Evolutionary conservation across 2,329 filamentous ascomycete species (phyloP).

Genomic region (Neofusicoccum laricinum): DNA sequence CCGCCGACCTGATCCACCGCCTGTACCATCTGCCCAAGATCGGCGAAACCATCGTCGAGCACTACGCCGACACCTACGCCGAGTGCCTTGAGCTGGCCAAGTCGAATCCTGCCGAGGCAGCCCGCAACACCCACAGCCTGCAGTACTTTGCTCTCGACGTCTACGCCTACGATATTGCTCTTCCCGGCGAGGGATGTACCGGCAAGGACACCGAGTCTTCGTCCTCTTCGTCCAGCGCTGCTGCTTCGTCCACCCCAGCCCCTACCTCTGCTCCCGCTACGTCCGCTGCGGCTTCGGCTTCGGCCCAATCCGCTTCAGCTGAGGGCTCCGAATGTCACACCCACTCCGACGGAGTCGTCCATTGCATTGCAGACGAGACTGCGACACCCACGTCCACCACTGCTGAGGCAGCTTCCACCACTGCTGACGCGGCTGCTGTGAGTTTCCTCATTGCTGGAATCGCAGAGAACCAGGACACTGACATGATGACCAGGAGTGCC

Average conservation of each 20-base stretch:
- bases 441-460: neutral
- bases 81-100: constrained; percentile 54
- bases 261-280: neutral
- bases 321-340: constrained; percentile 6
- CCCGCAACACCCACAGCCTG: constrained; percentile 59
- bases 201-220: constrained; percentile 36
- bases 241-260: constrained; percentile 11
- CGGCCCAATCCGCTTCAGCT: neutral
- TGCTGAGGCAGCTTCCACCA: neutral
- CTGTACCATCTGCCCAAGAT: constrained; percentile 62
- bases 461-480: neutral
- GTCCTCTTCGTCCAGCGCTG: constrained; percentile 16
- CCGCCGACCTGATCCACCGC: constrained; percentile 64
- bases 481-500: neutral
- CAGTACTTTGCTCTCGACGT: constrained; percentile 69
- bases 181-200: constrained; percentile 61
- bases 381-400: neutral
- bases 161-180: constrained; percentile 63
- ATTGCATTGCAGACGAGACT: constrained; percentile 5
- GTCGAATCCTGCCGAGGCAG: constrained; percentile 48
- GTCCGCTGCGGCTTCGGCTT: neutral
- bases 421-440: neutral
- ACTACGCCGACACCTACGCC: constrained; percentile 60
- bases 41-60: constrained; percentile 59
- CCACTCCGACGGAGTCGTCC: constrained; percentile 12